Percentiles rank a stretch among this genome's conserved stretches.
phyloP scores from a whole-genome alignment of 768 basidiomycete species.

The Agaricus bisporus region DNA sequence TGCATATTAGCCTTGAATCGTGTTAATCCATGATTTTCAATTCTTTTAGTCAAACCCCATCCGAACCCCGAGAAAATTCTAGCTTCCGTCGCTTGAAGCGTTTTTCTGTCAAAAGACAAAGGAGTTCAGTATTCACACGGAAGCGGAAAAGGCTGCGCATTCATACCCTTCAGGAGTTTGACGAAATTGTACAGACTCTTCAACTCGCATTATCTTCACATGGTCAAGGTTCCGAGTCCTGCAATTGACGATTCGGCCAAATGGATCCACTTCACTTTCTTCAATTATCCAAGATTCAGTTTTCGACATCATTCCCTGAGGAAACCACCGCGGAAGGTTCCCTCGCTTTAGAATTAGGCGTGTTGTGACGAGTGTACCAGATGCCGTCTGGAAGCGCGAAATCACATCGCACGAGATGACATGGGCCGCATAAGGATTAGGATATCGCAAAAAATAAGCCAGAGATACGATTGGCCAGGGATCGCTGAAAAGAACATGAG shows the following conservation, averaged over 20 bases:
- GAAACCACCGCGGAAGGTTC: conserved; percentile 89
- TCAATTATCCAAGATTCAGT: conserved; percentile 94
- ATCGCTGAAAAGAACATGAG: conserved; percentile 51
- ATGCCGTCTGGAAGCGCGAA: conserved; percentile 66
- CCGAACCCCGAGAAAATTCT: conserved; percentile 85
- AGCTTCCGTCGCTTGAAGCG: conserved; percentile 81
- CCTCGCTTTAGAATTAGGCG: conserved; percentile 91
- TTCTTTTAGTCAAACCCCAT: conserved; percentile 82
- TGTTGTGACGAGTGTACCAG: conserved; percentile 77
- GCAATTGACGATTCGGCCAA: conserved; percentile 70
- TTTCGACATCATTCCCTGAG: conserved; percentile 71
- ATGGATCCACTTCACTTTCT: conserved; percentile 88
- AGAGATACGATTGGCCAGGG: conserved; percentile 89
- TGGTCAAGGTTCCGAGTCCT: conserved; percentile 89
- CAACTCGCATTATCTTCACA: conserved; percentile 89
- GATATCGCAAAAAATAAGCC: conserved; percentile 93
- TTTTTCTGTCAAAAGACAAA: conserved; percentile 44
- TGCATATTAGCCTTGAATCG: conserved; percentile 87
- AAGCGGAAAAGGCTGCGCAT: neutral
- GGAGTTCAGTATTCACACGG: conserved; percentile 3
- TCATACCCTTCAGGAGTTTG: conserved; percentile 68
- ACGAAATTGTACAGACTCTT: conserved; percentile 71
- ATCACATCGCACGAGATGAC: conserved; percentile 95
- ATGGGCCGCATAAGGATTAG: conserved; percentile 91
- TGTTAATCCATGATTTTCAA: conserved; percentile 80